A percentile compares a stretch with the other conserved stretches of the same genome.
These are phyloP conservation scores for Uromyces viciae-fabae DNA, from an alignment of 1,284 basidiomycete species.

Conservation along the genomic window DNA sequence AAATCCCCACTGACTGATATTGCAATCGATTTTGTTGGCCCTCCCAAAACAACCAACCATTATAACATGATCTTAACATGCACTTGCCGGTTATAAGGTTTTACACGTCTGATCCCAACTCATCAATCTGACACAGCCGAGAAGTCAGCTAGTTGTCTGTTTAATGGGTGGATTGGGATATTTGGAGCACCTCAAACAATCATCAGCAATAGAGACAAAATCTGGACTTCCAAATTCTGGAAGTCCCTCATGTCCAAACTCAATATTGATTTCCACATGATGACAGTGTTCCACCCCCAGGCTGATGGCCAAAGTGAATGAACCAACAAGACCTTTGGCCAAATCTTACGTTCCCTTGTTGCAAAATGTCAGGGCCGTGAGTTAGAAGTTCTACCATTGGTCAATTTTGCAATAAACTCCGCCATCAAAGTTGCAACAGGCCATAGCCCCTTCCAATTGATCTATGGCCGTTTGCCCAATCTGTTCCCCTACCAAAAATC, in stretches of 20 bases:
- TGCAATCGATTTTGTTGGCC: conserved; percentile 8
- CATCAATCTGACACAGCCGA: not conserved
- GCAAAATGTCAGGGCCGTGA: too few species aligned
- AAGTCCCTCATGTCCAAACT: conserved; percentile 28
- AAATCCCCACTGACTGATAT: conserved; percentile 25
- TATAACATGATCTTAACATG: conserved; percentile 7
- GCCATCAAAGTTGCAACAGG: too few species aligned
- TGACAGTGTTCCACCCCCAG: conserved; percentile 49
- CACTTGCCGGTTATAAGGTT: not conserved
- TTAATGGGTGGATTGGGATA: not conserved
- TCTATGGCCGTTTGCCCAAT: too few species aligned
- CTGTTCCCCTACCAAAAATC: too few species aligned
- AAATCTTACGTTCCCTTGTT: conserved; percentile 37
- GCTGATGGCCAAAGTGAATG: conserved; percentile 46
- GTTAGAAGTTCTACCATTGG: too few species aligned
- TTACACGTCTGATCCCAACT: not conserved
- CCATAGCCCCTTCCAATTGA: too few species aligned
- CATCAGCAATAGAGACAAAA: conserved; percentile 49
- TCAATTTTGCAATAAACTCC: too few species aligned
- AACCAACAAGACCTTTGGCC: conserved; percentile 53
- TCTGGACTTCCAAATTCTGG: conserved; percentile 52
- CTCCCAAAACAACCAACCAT: not conserved
- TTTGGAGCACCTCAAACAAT: conserved; percentile 49
- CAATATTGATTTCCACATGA: not conserved
- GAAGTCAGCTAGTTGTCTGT: not conserved